Evolutionary conservation across 83 land plant genomes (phyloP), one percentile per base, ranked within the genome.

Genomic region (Picea abies): DNA sequence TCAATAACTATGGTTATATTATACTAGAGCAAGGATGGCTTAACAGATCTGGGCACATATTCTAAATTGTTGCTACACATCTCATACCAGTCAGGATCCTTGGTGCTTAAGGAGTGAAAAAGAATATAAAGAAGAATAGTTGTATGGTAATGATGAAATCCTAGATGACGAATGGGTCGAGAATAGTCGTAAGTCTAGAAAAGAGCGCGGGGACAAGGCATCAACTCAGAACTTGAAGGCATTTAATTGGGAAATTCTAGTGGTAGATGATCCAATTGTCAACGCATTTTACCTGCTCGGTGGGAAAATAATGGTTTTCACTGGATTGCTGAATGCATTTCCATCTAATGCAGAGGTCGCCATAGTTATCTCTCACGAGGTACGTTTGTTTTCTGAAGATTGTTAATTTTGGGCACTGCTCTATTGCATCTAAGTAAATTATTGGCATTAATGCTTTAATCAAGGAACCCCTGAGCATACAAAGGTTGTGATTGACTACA

Each of bases 271-370:
- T 17, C 82, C 88, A 11, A 71, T 89, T 58, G 89, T 96, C 41
- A 98, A 98, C 89, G 99, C 99, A 6, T 88, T 93, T 26, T 98
- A 97, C 81, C 87, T 96, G 29, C 99, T 97, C 8, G 97, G 99
- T 76, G 99, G 99, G 64, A 96, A 98, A 85, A 96, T 96, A 81
- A 90, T 98, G 10, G 99, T 98, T 26, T 26, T 26, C 29, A 26
- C 29, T 26, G 29, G 29, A 26, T 26, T 26, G 29, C 0, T 26
- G 29, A 26, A 26, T 26, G 29, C 29, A 26, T 26, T 26, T 26
- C 29, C 29, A 0, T 26, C 29, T 26, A 0, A 26, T 26, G 29
- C 29, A 26, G 29, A 26, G 29, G 0, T 26, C 29, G 29, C 29
- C 29, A 26, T 26, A 26, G 29, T 26, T 26, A 26, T 26, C 29